Evolutionary conservation across 495 filamentous ascomycete species (phyloP).

Genomic region (Xylaria acuta): DNA sequence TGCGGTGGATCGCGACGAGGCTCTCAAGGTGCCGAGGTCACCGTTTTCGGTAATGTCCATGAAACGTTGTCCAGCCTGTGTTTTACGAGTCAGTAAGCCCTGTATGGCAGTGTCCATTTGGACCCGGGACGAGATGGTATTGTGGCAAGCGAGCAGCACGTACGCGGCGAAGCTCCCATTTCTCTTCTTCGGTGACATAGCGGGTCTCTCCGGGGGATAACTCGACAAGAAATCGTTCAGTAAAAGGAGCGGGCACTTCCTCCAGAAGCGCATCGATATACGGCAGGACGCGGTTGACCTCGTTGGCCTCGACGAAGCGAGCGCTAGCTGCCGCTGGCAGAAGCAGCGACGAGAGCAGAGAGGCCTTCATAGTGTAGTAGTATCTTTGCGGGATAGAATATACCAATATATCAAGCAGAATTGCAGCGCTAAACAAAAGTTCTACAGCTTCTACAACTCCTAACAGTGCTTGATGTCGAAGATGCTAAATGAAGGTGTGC

Average conservation of each 20-base stretch:
- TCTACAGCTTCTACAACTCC: background rate
- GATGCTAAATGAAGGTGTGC: background rate
- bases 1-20: slow-evolving; percentile 50
- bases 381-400: background rate
- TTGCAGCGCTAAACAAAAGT: background rate
- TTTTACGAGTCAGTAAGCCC: slow-evolving; percentile 26
- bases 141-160: slow-evolving; percentile 35
- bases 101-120: background rate
- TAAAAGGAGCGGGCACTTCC: slow-evolving; percentile 35
- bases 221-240: slow-evolving; percentile 78
- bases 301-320: slow-evolving; percentile 58
- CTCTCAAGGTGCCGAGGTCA: slow-evolving; percentile 58
- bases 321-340: slow-evolving; percentile 55
- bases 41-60: slow-evolving; percentile 87
- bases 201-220: slow-evolving; percentile 79
- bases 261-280: slow-evolving; percentile 43
- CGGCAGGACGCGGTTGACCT: slow-evolving; percentile 48
- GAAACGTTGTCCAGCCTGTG: slow-evolving; percentile 82
- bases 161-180: slow-evolving; percentile 89
- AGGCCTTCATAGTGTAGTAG: slow-evolving; percentile 47
- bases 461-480: background rate
- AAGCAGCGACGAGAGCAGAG: slow-evolving; percentile 53
- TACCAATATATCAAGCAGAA: background rate
- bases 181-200: slow-evolving; percentile 94
- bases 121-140: background rate